Conservation (phyloP, 257 asterid genomes). For the Petunia secreta region DNA sequence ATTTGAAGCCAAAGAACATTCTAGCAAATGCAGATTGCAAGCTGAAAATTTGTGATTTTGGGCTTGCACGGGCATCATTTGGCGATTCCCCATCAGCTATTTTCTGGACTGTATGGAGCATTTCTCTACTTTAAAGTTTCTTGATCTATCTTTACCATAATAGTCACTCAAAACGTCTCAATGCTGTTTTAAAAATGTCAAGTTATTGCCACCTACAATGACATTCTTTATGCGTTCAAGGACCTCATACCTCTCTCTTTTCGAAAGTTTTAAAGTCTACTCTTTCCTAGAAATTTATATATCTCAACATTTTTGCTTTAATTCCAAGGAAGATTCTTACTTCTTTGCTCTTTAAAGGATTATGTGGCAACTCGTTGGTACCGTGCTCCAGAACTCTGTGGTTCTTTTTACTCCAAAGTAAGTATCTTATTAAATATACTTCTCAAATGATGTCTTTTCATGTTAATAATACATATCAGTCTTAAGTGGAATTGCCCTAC, state of each 20-base stretch:
- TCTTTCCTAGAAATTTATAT: neutral
- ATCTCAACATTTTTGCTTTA: neutral
- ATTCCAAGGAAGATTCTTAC: slow-evolving; percentile 9
- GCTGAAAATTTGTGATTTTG: slow-evolving; percentile 96
- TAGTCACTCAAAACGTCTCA: neutral
- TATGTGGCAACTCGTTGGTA: slow-evolving; percentile 99
- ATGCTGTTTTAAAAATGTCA: neutral
- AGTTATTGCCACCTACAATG: slow-evolving; percentile 8
- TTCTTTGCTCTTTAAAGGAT: slow-evolving; percentile 56
- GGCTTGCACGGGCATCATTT: slow-evolving; percentile 93
- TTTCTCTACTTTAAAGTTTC: slow-evolving; percentile 21
- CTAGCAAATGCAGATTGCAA: slow-evolving; percentile 99
- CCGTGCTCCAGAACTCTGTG: slow-evolving; percentile 99
- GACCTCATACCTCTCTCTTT: neutral
- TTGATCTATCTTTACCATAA: slow-evolving; percentile 17
- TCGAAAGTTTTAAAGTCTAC: neutral
- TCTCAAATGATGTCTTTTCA: neutral
- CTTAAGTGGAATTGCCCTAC: neutral
- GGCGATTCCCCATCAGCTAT: slow-evolving; percentile 94
- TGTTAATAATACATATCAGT: neutral
- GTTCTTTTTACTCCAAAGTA: slow-evolving; percentile 94
- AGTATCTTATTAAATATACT: slow-evolving; percentile 29
- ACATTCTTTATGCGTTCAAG: neutral
- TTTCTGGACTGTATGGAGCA: slow-evolving; percentile 90
- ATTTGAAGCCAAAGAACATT: slow-evolving; percentile 91